Evolutionary conservation across 2,329 filamentous ascomycete species (phyloP).

Genomic region (Hypoxylon sp.): DNA sequence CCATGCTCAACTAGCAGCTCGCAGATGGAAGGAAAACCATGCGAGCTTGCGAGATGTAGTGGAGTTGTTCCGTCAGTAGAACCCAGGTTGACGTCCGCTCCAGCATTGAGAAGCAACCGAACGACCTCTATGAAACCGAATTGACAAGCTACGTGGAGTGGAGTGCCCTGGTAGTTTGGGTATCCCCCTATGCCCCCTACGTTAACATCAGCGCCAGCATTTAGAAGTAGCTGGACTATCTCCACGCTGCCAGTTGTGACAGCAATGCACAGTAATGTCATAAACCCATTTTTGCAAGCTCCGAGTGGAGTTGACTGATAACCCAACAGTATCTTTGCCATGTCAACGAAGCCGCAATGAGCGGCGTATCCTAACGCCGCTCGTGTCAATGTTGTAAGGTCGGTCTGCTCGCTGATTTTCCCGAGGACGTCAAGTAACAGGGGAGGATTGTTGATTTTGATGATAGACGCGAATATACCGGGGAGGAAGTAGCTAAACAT

Average conservation of each 20-base stretch:
- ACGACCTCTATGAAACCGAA: slow-evolving; percentile 4
- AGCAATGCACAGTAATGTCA: not conserved
- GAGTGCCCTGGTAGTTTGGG: not conserved
- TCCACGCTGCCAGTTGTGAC: slow-evolving; percentile 7
- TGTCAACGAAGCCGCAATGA: slow-evolving; percentile 13
- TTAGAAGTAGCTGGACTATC: slow-evolving; percentile 19
- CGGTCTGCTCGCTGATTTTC: slow-evolving; percentile 8
- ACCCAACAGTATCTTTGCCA: slow-evolving; percentile 17
- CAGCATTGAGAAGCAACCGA: slow-evolving; percentile 8
- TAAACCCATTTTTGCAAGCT: not conserved
- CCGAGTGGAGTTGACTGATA: slow-evolving; percentile 13
- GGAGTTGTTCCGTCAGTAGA: not conserved
- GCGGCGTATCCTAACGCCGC: slow-evolving; percentile 7
- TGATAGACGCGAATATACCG: slow-evolving; percentile 18
- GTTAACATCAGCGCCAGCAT: slow-evolving; percentile 13
- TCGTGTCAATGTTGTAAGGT: slow-evolving; percentile 2
- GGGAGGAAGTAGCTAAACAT: not conserved
- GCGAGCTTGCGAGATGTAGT: slow-evolving; percentile 10
- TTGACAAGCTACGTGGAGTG: slow-evolving; percentile 16
- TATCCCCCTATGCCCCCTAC: not conserved
- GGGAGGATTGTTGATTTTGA: slow-evolving; percentile 2
- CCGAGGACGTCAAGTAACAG: slow-evolving; percentile 15
- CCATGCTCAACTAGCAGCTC: slow-evolving; percentile 10
- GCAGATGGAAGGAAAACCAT: slow-evolving; percentile 13
- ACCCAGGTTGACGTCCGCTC: slow-evolving; percentile 5